These are phyloP conservation scores for Myochromella boudieri DNA, from an alignment of 768 basidiomycete genomes.

Conservation along the genomic window DNA sequence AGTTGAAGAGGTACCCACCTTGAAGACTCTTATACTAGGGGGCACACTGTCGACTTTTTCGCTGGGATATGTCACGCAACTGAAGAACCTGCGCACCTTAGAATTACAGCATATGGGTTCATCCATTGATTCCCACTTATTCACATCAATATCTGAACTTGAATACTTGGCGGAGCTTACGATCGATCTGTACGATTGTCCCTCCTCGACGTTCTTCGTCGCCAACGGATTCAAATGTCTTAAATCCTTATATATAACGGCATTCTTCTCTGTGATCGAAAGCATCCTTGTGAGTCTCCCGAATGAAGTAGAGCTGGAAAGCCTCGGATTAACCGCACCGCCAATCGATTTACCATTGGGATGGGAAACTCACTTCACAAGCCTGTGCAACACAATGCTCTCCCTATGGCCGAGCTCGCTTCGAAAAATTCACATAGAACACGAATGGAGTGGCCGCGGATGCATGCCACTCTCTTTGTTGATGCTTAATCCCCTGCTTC, in stretches of 20 bases:
- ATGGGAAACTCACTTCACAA: slow-evolving; percentile 5
- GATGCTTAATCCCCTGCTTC: background rate
- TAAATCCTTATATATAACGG: slow-evolving; percentile 1
- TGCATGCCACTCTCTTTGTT: background rate
- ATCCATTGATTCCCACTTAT: background rate
- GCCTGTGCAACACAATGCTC: background rate
- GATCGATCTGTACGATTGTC: slow-evolving; percentile 4
- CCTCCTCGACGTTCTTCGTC: background rate
- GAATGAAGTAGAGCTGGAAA: background rate
- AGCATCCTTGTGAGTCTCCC: background rate
- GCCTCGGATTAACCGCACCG: background rate
- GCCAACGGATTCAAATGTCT: slow-evolving; percentile 1
- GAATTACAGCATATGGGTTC: slow-evolving; percentile 3
- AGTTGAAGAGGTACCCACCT: background rate
- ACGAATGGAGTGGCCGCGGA: background rate
- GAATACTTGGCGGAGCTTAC: background rate
- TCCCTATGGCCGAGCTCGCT: slow-evolving; percentile 2
- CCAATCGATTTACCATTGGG: background rate
- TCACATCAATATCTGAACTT: background rate
- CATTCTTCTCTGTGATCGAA: slow-evolving; percentile 1
- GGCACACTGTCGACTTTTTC: background rate
- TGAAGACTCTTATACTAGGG: background rate
- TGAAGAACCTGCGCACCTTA: slow-evolving; percentile 3
- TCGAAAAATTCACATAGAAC: slow-evolving; percentile 3
- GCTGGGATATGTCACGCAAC: background rate